Evolutionary conservation across 257 asterid genomes (phyloP).

Genomic region (Solanum gracilifrons): DNA sequence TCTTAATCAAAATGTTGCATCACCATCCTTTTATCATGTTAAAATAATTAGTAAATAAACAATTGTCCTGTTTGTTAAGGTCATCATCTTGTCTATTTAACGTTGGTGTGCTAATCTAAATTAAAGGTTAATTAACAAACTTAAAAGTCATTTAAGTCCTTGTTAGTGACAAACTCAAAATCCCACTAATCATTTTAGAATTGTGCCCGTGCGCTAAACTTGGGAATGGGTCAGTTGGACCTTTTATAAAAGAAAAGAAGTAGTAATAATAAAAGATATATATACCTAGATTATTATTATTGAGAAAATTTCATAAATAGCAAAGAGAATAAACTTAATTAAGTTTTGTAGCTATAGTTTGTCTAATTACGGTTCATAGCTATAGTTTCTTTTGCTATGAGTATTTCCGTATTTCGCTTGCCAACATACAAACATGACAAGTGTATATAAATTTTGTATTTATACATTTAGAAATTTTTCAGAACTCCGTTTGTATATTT

Average conservation of each 20-base stretch:
- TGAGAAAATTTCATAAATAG: no score
- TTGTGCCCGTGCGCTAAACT: neutral
- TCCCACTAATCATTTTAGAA: neutral
- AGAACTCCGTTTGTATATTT: no score
- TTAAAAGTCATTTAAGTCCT: neutral
- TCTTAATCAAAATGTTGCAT: neutral
- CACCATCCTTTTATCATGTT: neutral
- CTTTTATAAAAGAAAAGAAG: neutral
- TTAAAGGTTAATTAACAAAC: neutral
- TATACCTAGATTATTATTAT: neutral
- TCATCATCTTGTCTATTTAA: neutral
- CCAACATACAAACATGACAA: neutral
- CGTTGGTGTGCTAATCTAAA: neutral
- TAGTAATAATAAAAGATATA: neutral
- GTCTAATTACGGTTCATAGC: no score
- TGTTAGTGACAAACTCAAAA: neutral
- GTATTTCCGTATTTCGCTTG: no score
- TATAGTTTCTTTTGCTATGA: no score
- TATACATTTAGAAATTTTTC: neutral
- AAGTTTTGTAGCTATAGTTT: no score
- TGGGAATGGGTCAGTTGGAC: neutral
- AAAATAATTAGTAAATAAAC: neutral
- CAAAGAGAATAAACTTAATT: no score
- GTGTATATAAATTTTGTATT: neutral
- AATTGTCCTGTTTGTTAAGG: neutral